phyloP scores from a whole-genome alignment of 2,329 filamentous ascomycete genomes.

The Apiospora hydei region DNA sequence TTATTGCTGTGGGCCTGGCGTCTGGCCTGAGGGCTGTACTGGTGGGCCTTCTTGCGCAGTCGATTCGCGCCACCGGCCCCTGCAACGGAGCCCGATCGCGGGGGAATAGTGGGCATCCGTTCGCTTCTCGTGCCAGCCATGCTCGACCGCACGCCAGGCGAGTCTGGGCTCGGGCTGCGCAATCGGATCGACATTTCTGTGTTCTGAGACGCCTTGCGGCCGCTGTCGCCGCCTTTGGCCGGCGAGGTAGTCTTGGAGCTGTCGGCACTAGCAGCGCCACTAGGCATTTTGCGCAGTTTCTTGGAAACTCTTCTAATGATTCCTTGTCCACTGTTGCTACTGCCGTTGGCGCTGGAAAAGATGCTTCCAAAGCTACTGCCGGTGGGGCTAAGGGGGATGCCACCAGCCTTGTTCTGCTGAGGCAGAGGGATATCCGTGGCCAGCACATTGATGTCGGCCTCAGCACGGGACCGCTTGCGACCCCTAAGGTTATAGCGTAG shows the following conservation, averaged over 20 bases:
- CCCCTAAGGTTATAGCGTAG: conserved; percentile 47
- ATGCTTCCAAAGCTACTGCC: conserved; percentile 25
- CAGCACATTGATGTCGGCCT: conserved; percentile 41
- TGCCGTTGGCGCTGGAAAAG: conserved; percentile 34
- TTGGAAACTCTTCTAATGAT: conserved; percentile 50
- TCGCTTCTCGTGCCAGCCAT: not conserved
- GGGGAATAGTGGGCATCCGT: not conserved
- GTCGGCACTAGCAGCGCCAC: conserved; percentile 17
- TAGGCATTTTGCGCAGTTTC: conserved; percentile 60
- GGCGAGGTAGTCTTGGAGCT: conserved; percentile 27
- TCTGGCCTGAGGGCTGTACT: conserved; percentile 8
- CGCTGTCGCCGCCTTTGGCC: not conserved
- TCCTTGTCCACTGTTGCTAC: conserved; percentile 15
- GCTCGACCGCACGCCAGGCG: not conserved
- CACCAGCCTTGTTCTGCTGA: conserved; percentile 28
- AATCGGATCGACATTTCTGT: conserved; percentile 21
- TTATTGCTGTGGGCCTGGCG: conserved; percentile 9
- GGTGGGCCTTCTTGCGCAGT: conserved; percentile 24
- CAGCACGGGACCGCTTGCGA: conserved; percentile 56
- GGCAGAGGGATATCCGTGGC: conserved; percentile 31
- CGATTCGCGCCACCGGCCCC: conserved; percentile 14
- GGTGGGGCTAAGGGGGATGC: conserved; percentile 27
- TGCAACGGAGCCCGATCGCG: not conserved
- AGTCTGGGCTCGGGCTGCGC: conserved; percentile 23
- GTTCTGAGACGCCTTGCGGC: not conserved